A percentile compares a stretch with the other conserved stretches of the same genome.
These are phyloP conservation scores for Fusarium secorum DNA, from an alignment of 2,329 filamentous ascomycete species.

Conservation along the genomic window DNA sequence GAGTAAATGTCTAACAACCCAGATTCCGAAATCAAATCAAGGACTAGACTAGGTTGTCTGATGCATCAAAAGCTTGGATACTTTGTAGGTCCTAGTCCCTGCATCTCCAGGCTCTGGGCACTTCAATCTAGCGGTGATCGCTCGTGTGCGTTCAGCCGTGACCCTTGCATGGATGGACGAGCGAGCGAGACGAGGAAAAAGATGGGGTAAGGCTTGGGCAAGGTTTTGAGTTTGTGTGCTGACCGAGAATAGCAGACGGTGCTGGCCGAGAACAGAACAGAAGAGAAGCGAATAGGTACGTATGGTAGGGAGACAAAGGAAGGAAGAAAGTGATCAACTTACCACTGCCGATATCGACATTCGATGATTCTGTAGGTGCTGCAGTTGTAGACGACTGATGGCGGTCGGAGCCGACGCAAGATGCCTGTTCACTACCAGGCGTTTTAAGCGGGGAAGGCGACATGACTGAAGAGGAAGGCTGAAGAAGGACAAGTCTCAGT, in stretches of 20 bases:
- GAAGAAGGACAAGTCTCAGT: background rate
- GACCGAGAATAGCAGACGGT: conserved; percentile 4
- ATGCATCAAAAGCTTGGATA: conserved; percentile 31
- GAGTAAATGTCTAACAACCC: background rate
- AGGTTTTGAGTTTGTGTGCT: background rate
- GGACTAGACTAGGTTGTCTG: conserved; percentile 13
- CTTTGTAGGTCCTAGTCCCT: conserved; percentile 26
- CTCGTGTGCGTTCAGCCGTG: conserved; percentile 24
- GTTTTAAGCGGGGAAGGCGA: conserved; percentile 9
- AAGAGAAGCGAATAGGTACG: background rate
- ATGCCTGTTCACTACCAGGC: conserved; percentile 4
- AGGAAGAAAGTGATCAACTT: background rate
- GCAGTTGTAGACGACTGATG: conserved; percentile 3
- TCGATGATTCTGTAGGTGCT: background rate
- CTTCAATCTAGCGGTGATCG: conserved; percentile 34
- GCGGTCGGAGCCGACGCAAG: conserved; percentile 33
- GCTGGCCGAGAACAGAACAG: background rate
- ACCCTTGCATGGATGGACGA: conserved; percentile 20
- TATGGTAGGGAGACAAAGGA: background rate
- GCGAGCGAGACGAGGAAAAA: background rate
- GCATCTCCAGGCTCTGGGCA: conserved; percentile 27
- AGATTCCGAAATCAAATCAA: background rate
- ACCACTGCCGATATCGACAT: background rate
- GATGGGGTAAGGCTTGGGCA: background rate
- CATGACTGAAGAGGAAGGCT: conserved; percentile 15